Evolutionary conservation across 2,329 filamentous ascomycete genomes (phyloP).

Genomic region (Waltergamsia citrina): DNA sequence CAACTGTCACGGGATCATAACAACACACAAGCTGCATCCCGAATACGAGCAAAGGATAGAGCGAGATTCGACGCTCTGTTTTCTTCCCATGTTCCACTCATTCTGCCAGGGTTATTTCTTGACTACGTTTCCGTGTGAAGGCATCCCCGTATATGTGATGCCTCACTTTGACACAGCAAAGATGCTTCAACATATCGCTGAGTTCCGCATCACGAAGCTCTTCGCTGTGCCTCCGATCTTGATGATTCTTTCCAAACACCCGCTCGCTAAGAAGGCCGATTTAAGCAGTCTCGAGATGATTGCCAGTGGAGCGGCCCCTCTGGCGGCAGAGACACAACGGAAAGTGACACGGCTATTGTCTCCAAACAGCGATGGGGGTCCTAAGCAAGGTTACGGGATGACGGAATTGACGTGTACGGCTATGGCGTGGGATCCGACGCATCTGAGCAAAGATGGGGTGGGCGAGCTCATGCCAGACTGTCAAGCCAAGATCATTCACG

Average conservation of each 20-base stretch:
- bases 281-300: slow-evolving; percentile 54
- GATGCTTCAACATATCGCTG: slow-evolving; percentile 59
- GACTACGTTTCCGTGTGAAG: slow-evolving; percentile 43
- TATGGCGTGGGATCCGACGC: slow-evolving; percentile 46
- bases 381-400: slow-evolving; percentile 78
- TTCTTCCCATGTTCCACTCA: slow-evolving; percentile 70
- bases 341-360: slow-evolving; percentile 43
- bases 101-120: slow-evolving; percentile 65
- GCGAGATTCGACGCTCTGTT: slow-evolving; percentile 43
- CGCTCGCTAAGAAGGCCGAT: slow-evolving; percentile 55
- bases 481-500: slow-evolving; percentile 2
- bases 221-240: slow-evolving; percentile 67
- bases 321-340: slow-evolving; percentile 39
- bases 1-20: slow-evolving; percentile 53
- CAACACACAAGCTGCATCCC: slow-evolving; percentile 30
- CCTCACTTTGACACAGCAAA: slow-evolving; percentile 64
- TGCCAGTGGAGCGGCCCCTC: slow-evolving; percentile 60
- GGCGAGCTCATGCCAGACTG: slow-evolving; percentile 4
- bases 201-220: slow-evolving; percentile 58
- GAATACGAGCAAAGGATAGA: slow-evolving; percentile 33
- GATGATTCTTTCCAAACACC: slow-evolving; percentile 63
- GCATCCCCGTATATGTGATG: slow-evolving; percentile 71
- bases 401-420: slow-evolving; percentile 70
- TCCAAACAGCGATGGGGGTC: slow-evolving; percentile 20
- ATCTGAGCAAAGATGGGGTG: slow-evolving; percentile 38